phyloP scores from a whole-genome alignment of 2,329 filamentous ascomycete species.

The Microsporum canis region DNA sequence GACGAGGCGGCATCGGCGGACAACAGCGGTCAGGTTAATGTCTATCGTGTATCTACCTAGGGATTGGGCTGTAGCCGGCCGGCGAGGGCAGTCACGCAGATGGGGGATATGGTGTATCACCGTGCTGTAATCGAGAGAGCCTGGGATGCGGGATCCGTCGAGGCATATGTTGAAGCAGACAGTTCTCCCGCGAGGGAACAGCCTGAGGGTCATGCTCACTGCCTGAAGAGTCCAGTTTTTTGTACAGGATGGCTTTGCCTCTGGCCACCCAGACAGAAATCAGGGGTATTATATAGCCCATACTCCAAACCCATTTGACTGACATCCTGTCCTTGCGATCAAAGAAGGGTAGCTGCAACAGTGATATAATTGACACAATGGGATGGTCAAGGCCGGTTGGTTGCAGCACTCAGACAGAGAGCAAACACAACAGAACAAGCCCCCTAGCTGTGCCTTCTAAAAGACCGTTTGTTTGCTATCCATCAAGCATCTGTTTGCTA shows the following conservation, averaged over 20 bases:
- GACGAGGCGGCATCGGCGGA: background rate
- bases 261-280: background rate
- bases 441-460: background rate
- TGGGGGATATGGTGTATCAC: background rate
- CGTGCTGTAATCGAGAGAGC: background rate
- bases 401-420: background rate
- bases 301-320: background rate
- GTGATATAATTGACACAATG: background rate
- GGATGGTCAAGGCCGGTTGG: background rate
- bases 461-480: background rate
- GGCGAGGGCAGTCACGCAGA: background rate
- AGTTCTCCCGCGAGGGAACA: background rate
- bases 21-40: background rate
- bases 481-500: background rate
- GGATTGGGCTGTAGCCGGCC: background rate
- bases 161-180: background rate
- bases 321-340: background rate
- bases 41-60: background rate
- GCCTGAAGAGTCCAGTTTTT: background rate
- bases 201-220: background rate
- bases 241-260: background rate
- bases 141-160: background rate
- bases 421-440: background rate
- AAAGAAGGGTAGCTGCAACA: background rate
- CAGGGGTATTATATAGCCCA: background rate